Conservation (phyloP, 345 rosid genomes). For the Cardamine chenopodiifolia region DNA sequence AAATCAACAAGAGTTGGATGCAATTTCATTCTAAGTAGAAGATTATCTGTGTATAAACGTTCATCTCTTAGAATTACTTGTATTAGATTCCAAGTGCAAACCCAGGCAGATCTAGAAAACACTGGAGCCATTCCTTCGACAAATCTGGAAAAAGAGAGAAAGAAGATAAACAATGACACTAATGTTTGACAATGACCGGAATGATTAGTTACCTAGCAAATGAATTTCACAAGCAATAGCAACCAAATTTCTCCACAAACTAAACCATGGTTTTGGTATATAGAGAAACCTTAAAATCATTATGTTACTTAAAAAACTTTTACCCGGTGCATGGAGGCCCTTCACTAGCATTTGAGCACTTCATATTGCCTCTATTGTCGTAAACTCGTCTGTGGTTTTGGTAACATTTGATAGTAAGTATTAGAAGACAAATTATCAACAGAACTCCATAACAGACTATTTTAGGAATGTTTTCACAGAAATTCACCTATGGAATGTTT, state of each 20-base stretch:
- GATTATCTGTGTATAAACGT: not conserved
- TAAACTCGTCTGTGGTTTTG: conserved; percentile 74
- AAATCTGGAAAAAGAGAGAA: conserved; percentile 53
- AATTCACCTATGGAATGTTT: conserved; percentile 71
- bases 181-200: not conserved
- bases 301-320: not conserved
- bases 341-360: conserved; percentile 78
- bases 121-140: conserved; percentile 99
- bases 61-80: conserved; percentile 55
- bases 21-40: not conserved
- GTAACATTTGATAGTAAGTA: conserved; percentile 21
- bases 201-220: not conserved
- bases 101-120: conserved; percentile 97
- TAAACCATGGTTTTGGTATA: not conserved
- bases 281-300: not conserved
- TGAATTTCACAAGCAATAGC: not conserved
- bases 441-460: not conserved
- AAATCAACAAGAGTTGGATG: not conserved
- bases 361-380: conserved; percentile 77
- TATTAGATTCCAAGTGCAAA: conserved; percentile 98
- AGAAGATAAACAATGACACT: not conserved
- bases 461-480: too few relatives aligned
- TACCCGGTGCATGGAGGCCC: conserved; percentile 99
- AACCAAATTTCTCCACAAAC: not conserved
- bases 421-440: not conserved